These are phyloP conservation scores for Phytophthora tubulina DNA, from an alignment of 352 stramenopile species.

Conservation along the genomic window DNA sequence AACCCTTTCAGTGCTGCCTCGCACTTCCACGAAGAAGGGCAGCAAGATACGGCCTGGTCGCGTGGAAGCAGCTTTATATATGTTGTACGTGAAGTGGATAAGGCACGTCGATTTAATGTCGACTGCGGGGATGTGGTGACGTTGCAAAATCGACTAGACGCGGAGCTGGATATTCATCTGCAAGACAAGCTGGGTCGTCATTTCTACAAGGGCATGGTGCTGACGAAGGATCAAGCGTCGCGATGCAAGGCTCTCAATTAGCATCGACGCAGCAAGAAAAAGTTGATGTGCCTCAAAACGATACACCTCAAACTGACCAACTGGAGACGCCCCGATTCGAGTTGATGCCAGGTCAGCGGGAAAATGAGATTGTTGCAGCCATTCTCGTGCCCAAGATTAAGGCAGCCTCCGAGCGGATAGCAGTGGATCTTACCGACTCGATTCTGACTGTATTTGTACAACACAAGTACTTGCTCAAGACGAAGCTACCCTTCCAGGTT, in stretches of 20 bases:
- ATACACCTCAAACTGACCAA: neutral
- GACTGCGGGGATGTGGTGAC: conserved; percentile 34
- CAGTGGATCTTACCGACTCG: conserved; percentile 58
- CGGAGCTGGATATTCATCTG: conserved; percentile 60
- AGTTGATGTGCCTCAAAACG: neutral
- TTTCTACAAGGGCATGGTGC: conserved; percentile 69
- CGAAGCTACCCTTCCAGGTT: conserved; percentile 61
- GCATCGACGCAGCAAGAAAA: neutral
- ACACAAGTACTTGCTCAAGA: conserved; percentile 63
- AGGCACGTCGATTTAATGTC: conserved; percentile 32
- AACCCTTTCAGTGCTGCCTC: conserved; percentile 81
- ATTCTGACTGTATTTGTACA: conserved; percentile 61
- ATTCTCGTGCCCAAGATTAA: conserved; percentile 61
- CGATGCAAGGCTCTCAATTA: conserved; percentile 53
- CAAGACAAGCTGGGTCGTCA: conserved; percentile 63
- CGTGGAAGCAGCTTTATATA: conserved; percentile 81
- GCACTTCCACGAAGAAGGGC: conserved; percentile 76
- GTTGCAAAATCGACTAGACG: conserved; percentile 59
- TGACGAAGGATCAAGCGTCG: conserved; percentile 74
- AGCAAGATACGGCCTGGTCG: conserved; percentile 71
- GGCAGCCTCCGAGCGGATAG: conserved; percentile 44
- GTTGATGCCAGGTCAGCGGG: conserved; percentile 37
- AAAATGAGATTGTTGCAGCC: conserved; percentile 50
- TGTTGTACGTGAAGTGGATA: conserved; percentile 57
- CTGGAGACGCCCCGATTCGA: conserved; percentile 57